These are phyloP conservation scores for Heteromeles arbutifolia DNA, from an alignment of 306 rosid genomes.

Conservation along the genomic window DNA sequence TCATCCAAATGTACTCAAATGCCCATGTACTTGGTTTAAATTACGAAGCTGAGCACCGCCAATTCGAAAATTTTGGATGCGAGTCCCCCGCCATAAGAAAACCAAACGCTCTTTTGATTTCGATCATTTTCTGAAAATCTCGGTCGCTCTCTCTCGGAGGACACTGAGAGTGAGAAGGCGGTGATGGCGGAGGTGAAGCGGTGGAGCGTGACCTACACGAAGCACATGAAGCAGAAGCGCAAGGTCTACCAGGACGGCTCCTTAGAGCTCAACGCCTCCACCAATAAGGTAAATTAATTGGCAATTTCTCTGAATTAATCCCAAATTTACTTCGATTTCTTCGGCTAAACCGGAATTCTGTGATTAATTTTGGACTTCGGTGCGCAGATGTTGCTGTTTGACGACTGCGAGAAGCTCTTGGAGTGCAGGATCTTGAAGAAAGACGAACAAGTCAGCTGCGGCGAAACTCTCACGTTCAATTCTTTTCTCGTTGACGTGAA, in stretches of 20 bases:
- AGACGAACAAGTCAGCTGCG: slow-evolving; percentile 46
- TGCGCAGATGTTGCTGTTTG: slow-evolving; percentile 52
- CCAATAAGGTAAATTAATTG: slow-evolving; percentile 46
- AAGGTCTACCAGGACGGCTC: slow-evolving; percentile 77
- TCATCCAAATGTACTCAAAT: not conserved
- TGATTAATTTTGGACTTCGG: not conserved
- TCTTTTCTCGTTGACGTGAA: slow-evolving; percentile 51
- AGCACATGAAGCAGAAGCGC: slow-evolving; percentile 73
- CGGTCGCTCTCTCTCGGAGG: not conserved
- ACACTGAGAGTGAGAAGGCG: slow-evolving; percentile 1
- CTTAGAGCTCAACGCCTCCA: slow-evolving; percentile 45
- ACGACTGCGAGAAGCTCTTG: slow-evolving; percentile 59
- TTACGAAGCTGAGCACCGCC: not conserved
- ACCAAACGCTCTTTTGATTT: not conserved
- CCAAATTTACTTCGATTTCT: not conserved
- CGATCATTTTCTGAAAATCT: not conserved
- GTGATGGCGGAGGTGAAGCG: slow-evolving; percentile 54
- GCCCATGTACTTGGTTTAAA: not conserved
- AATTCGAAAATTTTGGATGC: not conserved
- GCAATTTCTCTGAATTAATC: not conserved
- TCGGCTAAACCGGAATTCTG: not conserved
- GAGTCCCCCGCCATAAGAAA: not conserved
- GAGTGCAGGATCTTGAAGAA: slow-evolving; percentile 61
- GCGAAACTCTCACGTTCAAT: slow-evolving; percentile 47
- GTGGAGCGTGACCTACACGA: slow-evolving; percentile 77